phyloP scores from a whole-genome alignment of 2,329 filamentous ascomycete genomes.

The Botrytis galanthina region DNA sequence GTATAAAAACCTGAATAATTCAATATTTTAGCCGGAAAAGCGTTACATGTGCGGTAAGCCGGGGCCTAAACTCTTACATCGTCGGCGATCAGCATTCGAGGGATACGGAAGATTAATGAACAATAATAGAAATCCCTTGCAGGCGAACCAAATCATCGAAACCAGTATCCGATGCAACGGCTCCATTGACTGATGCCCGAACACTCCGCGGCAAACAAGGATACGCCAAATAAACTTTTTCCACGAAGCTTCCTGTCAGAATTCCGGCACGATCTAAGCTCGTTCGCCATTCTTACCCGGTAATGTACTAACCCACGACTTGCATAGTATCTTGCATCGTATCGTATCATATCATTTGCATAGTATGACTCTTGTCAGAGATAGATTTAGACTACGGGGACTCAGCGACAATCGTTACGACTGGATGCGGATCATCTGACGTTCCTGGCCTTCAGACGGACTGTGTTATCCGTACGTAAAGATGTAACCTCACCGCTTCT shows the following conservation, averaged over 20 bases:
- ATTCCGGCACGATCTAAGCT: neutral
- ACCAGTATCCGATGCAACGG: neutral
- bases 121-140: slow-evolving; percentile 1
- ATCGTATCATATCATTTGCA: neutral
- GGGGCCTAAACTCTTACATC: too few species aligned
- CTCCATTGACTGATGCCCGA: slow-evolving; percentile 4
- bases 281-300: neutral
- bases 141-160: neutral
- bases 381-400: slow-evolving; percentile 5
- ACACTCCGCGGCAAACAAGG: slow-evolving; percentile 1
- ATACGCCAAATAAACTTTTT: neutral
- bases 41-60: too few species aligned
- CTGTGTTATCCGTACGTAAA: neutral
- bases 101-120: neutral
- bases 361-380: neutral
- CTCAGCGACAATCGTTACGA: neutral
- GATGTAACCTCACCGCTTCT: slow-evolving; percentile 12
- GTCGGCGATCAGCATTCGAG: neutral
- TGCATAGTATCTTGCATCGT: neutral
- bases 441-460: neutral
- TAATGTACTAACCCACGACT: neutral
- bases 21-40: too few species aligned
- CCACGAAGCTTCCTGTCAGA: neutral
- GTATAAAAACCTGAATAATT: too few species aligned
- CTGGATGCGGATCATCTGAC: slow-evolving; percentile 14